phyloP scores from a whole-genome alignment of 371 early-diverging fungal genomes.

The Basidiobolus meristosporus region DNA sequence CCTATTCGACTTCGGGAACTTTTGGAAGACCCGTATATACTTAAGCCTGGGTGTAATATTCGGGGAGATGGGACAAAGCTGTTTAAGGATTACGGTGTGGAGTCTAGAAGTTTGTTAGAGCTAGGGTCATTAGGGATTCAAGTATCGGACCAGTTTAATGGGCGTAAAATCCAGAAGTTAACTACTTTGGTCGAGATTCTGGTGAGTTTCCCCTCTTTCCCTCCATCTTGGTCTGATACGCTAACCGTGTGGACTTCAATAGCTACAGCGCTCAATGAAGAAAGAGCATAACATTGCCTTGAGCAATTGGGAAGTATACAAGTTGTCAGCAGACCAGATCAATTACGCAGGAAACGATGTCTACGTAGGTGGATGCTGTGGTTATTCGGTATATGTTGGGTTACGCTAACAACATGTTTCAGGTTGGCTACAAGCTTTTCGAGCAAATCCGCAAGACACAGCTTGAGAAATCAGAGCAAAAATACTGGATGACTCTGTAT shows the following conservation, averaged over 20 bases:
- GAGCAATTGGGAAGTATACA: constrained; percentile 21
- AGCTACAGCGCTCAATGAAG: constrained; percentile 20
- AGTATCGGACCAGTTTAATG: constrained; percentile 7
- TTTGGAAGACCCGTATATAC: constrained; percentile 11
- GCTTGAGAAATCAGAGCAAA: no score
- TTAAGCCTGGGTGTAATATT: constrained; percentile 31
- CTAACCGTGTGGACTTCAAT: background rate
- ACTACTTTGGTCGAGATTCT: constrained; percentile 14
- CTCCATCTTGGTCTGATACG: no score
- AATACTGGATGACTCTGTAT: no score
- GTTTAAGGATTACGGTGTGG: constrained; percentile 21
- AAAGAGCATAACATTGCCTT: constrained; percentile 13
- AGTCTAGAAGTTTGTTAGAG: constrained; percentile 28
- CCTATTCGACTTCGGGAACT: constrained; percentile 15
- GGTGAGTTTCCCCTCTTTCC: no score
- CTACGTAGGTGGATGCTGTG: constrained; percentile 15
- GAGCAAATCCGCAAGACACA: no score
- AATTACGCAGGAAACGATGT: constrained; percentile 37
- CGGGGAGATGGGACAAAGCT: constrained; percentile 21
- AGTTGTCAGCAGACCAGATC: constrained; percentile 12
- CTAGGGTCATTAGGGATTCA: constrained; percentile 11
- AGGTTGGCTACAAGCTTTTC: no score
- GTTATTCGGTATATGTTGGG: no score
- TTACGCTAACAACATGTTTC: background rate
- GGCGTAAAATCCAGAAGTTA: constrained; percentile 14